Evolutionary conservation across 768 basidiomycete genomes (phyloP).

Genomic region (Psilocybe azurescens): DNA sequence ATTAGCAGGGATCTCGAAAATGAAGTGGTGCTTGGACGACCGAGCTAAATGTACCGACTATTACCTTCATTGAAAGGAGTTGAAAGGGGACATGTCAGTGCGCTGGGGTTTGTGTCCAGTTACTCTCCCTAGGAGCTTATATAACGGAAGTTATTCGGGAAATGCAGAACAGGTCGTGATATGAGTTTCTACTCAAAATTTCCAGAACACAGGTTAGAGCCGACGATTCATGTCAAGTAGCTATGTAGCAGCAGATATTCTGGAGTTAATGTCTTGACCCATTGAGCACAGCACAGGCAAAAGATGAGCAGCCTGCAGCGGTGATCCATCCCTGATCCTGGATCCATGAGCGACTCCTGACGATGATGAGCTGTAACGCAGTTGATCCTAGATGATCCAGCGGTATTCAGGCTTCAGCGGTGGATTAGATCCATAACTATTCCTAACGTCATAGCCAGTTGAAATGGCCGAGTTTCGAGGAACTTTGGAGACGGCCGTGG

Average conservation of each 20-base stretch:
- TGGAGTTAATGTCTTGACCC: not conserved
- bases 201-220: not conserved
- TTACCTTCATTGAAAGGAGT: not conserved
- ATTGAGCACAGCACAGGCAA: not conserved
- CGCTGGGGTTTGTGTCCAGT: not conserved
- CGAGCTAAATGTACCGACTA: not conserved
- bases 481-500: not conserved
- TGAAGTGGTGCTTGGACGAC: slow-evolving; percentile 4
- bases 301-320: not conserved
- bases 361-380: not conserved
- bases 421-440: not conserved
- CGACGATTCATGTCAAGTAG: not conserved
- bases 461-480: slow-evolving; percentile 2
- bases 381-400: too few relatives aligned
- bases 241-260: not conserved
- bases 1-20: slow-evolving; percentile 4
- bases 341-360: not conserved
- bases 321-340: not conserved
- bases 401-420: not conserved
- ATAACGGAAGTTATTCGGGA: slow-evolving; percentile 1
- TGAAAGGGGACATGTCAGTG: not conserved
- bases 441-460: not conserved
- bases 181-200: not conserved
- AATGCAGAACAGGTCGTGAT: not conserved
- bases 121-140: not conserved